Evolutionary conservation across 2,329 filamentous ascomycete species (phyloP).

Genomic region (Didymella glomerata): DNA sequence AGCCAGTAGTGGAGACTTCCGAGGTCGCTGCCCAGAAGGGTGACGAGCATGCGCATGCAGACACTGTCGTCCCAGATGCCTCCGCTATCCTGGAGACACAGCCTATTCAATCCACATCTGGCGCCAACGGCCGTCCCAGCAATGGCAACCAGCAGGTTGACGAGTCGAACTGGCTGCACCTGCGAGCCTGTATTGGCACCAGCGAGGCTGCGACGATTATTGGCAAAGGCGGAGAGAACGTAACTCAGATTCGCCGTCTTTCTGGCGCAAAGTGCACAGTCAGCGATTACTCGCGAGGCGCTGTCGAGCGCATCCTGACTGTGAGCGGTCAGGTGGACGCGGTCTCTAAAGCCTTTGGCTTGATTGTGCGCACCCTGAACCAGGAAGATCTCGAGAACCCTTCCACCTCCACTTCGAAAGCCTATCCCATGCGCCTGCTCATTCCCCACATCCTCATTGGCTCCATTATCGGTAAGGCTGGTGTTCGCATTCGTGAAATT

Average conservation of each 20-base stretch:
- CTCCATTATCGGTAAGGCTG: constrained; percentile 97
- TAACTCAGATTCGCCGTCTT: constrained; percentile 92
- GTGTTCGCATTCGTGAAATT: constrained; percentile 95
- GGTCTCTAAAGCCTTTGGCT: constrained; percentile 96
- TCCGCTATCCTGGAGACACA: constrained; percentile 61
- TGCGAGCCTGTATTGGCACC: constrained; percentile 95
- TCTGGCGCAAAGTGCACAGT: constrained; percentile 98
- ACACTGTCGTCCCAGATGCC: constrained; percentile 74
- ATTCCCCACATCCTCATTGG: constrained; percentile 98
- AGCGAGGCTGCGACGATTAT: constrained; percentile 97
- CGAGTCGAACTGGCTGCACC: constrained; percentile 95
- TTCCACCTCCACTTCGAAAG: constrained; percentile 94
- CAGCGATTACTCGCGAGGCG: constrained; percentile 96
- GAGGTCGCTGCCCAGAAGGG: constrained; percentile 54
- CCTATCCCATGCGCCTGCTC: constrained; percentile 92
- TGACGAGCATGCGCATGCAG: constrained; percentile 70
- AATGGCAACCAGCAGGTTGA: constrained; percentile 70
- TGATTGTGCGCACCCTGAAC: constrained; percentile 98
- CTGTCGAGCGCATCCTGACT: constrained; percentile 95
- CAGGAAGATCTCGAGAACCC: constrained; percentile 90
- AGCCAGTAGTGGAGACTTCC: constrained; percentile 34
- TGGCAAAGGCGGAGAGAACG: constrained; percentile 98
- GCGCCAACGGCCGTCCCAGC: constrained; percentile 60
- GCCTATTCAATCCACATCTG: constrained; percentile 65
- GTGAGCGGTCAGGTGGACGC: constrained; percentile 97